Evolutionary conservation across 306 rosid species (phyloP).

Genomic region (Rubus idaeus): DNA sequence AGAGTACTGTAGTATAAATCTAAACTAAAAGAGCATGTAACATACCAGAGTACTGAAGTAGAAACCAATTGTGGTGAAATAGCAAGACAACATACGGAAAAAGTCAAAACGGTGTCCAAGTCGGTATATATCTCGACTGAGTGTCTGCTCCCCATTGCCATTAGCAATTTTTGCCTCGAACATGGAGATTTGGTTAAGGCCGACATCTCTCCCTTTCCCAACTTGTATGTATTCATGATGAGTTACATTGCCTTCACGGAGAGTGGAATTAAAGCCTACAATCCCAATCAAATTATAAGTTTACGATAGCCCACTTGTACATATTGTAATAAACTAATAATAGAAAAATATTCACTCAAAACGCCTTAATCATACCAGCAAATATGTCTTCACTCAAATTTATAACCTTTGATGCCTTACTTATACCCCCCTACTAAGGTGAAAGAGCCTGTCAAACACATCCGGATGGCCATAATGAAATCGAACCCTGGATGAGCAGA

Average conservation of each 20-base stretch:
- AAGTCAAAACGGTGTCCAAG: constrained; percentile 99
- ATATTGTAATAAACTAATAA: not conserved
- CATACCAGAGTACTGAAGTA: constrained; percentile 91
- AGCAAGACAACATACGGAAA: constrained; percentile 92
- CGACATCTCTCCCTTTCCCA: constrained; percentile 98
- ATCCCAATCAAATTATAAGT: constrained; percentile 7
- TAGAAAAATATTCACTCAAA: not conserved
- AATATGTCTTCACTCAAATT: constrained; percentile 98
- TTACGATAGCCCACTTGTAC: constrained; percentile 9
- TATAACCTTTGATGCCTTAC: constrained; percentile 97
- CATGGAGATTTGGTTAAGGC: constrained; percentile 98
- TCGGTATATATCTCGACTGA: constrained; percentile 93
- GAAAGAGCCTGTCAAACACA: constrained; percentile 94
- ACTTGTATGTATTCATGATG: constrained; percentile 99
- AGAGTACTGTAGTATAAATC: not conserved
- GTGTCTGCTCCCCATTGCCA: constrained; percentile 96
- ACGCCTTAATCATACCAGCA: constrained; percentile 61
- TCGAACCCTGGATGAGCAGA: constrained; percentile 68
- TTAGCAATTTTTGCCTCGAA: constrained; percentile 97
- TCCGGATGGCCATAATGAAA: constrained; percentile 99
- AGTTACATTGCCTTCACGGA: constrained; percentile 97
- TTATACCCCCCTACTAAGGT: constrained; percentile 95
- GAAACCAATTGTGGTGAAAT: constrained; percentile 94
- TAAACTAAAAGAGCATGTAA: not conserved
- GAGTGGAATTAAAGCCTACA: constrained; percentile 93